These are phyloP conservation scores for Phytophthora citrophthora DNA, from an alignment of 352 stramenopile genomes.

Conservation along the genomic window DNA sequence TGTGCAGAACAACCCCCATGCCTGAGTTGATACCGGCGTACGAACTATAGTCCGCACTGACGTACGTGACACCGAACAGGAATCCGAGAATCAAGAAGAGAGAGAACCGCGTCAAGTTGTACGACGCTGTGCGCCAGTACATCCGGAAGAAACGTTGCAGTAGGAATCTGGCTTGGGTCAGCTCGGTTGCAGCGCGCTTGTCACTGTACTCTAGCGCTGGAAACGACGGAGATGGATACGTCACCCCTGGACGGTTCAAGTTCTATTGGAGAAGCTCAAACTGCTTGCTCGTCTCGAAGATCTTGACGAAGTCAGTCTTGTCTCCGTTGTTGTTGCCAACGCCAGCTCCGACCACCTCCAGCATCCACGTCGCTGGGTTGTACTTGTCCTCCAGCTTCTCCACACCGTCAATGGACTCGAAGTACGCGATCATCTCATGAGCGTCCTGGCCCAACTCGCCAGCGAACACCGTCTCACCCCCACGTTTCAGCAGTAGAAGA, in stretches of 20 bases:
- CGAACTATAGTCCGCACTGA: constrained; percentile 23
- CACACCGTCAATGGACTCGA: constrained; percentile 41
- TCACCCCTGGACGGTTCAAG: constrained; percentile 41
- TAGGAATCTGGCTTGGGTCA: constrained; percentile 42
- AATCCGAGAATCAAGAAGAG: constrained; percentile 33
- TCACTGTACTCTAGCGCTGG: constrained; percentile 39
- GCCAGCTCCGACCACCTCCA: constrained; percentile 53
- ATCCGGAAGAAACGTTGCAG: constrained; percentile 58
- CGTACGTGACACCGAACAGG: constrained; percentile 31
- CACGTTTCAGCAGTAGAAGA: constrained; percentile 27
- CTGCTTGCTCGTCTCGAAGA: constrained; percentile 40
- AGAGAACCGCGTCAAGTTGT: constrained; percentile 45
- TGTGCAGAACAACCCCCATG: constrained; percentile 60
- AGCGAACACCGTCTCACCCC: constrained; percentile 57
- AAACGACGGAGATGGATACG: constrained; percentile 27
- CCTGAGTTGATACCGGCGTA: constrained; percentile 37
- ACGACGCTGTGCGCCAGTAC: constrained; percentile 74
- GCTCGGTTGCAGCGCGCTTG: constrained; percentile 34
- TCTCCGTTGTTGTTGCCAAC: constrained; percentile 34
- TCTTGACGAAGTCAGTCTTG: constrained; percentile 41
- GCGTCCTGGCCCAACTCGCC: constrained; percentile 53
- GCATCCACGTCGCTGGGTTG: constrained; percentile 72
- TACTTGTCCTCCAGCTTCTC: constrained; percentile 60
- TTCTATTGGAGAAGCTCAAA: constrained; percentile 34
- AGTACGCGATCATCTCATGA: constrained; percentile 36